A percentile compares a stretch with the other conserved stretches of the same genome.
phyloP scores from a whole-genome alignment of 2,329 filamentous ascomycete genomes.

The Hypoxylon sp. region DNA sequence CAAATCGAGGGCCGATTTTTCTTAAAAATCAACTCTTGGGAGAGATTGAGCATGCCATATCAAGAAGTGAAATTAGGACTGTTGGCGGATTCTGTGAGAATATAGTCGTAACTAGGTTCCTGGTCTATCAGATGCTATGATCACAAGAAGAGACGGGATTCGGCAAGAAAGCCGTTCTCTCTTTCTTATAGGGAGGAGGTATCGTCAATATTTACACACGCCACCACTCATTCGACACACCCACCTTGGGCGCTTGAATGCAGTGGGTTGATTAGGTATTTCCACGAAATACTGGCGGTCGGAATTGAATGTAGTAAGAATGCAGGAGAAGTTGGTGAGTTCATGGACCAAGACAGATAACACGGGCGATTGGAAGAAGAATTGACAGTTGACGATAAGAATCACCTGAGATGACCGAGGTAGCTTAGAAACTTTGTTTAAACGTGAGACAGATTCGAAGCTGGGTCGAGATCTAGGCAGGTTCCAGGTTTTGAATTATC shows the following conservation, averaged over 20 bases:
- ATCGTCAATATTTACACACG: constrained; percentile 18
- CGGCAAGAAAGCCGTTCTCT: constrained; percentile 16
- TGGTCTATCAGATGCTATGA: constrained; percentile 6
- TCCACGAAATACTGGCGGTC: constrained; percentile 14
- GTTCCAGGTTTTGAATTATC: constrained; percentile 44
- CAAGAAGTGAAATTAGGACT: constrained; percentile 20
- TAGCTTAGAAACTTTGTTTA: constrained; percentile 35
- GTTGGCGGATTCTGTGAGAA: neutral
- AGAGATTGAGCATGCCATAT: constrained; percentile 28
- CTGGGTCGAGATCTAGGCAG: constrained; percentile 40
- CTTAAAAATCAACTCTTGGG: constrained; percentile 27
- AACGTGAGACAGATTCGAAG: constrained; percentile 52
- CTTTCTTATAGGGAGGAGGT: constrained; percentile 7
- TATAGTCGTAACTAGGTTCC: constrained; percentile 1
- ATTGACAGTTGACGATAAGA: constrained; percentile 25
- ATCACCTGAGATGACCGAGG: constrained; percentile 21
- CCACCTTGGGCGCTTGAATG: constrained; percentile 5
- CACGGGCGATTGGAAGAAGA: constrained; percentile 16
- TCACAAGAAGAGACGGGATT: constrained; percentile 4
- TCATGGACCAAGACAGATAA: constrained; percentile 16
- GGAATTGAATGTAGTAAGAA: constrained; percentile 28
- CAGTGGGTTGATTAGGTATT: neutral
- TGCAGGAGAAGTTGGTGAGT: constrained; percentile 21
- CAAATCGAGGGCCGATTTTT: constrained; percentile 11
- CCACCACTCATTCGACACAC: constrained; percentile 15